phyloP scores from a whole-genome alignment of 768 basidiomycete species.

The Mycena vitilis region DNA sequence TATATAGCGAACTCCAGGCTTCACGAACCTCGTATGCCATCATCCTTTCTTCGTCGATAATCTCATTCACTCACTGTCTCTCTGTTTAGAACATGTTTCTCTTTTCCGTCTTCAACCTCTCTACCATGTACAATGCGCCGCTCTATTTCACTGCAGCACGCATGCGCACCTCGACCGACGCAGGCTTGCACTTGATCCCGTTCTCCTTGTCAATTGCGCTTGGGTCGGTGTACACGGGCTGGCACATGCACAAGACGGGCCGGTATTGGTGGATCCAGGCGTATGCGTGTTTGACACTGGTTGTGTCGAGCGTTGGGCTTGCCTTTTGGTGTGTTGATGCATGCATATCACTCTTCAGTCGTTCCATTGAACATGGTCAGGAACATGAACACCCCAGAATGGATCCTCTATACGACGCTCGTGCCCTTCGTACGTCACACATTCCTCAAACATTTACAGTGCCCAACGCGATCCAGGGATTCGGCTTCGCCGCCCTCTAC shows the following conservation, averaged over 20 bases:
- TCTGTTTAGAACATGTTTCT: background rate
- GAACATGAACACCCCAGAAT: constrained; percentile 29
- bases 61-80: too few species aligned
- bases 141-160: too few species aligned
- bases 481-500: constrained; percentile 35
- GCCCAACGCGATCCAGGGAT: background rate
- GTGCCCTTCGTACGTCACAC: constrained; percentile 49
- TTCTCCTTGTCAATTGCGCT: too few species aligned
- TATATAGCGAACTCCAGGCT: too few species aligned
- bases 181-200: too few species aligned
- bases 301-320: background rate
- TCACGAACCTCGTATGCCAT: too few species aligned
- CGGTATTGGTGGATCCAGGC: background rate
- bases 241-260: background rate
- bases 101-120: background rate
- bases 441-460: too few species aligned
- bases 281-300: background rate
- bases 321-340: background rate
- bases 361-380: too few species aligned
- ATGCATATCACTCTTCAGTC: too few species aligned
- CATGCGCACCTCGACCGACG: too few species aligned
- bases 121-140: background rate
- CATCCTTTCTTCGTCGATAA: too few species aligned
- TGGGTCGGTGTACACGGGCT: too few species aligned
- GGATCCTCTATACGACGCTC: constrained; percentile 31